These are phyloP conservation scores for Vanrija humicola DNA, from an alignment of 1,284 basidiomycete genomes.

Conservation along the genomic window DNA sequence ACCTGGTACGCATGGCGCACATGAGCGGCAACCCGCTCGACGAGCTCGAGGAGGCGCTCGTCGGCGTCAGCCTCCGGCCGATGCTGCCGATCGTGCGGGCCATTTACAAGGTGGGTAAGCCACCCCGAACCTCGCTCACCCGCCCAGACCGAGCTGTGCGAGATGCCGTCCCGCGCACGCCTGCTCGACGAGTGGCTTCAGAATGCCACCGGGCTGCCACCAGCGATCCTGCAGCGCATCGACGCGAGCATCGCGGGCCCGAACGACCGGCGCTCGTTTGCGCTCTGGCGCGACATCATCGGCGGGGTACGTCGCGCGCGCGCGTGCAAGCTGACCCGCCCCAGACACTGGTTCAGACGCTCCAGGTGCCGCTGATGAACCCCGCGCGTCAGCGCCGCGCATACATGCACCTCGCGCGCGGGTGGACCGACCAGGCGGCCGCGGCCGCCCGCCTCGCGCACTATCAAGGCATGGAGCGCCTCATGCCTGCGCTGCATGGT, in stretches of 20 bases:
- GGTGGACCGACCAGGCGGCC: slow-evolving; percentile 30
- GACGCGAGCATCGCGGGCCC: slow-evolving; percentile 1
- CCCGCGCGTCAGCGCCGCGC: slow-evolving; percentile 29
- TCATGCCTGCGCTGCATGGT: slow-evolving; percentile 17
- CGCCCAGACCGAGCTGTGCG: slow-evolving; percentile 4
- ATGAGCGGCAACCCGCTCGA: background rate
- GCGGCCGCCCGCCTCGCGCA: slow-evolving; percentile 15
- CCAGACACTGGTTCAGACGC: slow-evolving; percentile 11
- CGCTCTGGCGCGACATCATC: slow-evolving; percentile 26
- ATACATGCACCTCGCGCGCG: slow-evolving; percentile 19
- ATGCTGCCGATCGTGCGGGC: slow-evolving; percentile 19
- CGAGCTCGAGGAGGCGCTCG: slow-evolving; percentile 1
- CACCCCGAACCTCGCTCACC: background rate
- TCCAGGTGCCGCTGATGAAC: slow-evolving; percentile 21
- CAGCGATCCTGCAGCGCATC: slow-evolving; percentile 7
- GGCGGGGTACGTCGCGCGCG: slow-evolving; percentile 22
- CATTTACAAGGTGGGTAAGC: slow-evolving; percentile 15
- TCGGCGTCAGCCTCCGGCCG: background rate
- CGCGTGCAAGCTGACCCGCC: slow-evolving; percentile 1
- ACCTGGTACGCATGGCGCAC: background rate
- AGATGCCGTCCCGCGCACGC: slow-evolving; percentile 5
- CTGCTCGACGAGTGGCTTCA: slow-evolving; percentile 18
- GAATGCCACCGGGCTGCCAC: slow-evolving; percentile 3
- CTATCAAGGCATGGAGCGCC: background rate
- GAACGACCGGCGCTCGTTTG: slow-evolving; percentile 11